A percentile compares a stretch with the other conserved stretches of the same genome.
Conservation (phyloP, 2,329 filamentous ascomycete species). For the Phymatotrichopsis omnivora region DNA sequence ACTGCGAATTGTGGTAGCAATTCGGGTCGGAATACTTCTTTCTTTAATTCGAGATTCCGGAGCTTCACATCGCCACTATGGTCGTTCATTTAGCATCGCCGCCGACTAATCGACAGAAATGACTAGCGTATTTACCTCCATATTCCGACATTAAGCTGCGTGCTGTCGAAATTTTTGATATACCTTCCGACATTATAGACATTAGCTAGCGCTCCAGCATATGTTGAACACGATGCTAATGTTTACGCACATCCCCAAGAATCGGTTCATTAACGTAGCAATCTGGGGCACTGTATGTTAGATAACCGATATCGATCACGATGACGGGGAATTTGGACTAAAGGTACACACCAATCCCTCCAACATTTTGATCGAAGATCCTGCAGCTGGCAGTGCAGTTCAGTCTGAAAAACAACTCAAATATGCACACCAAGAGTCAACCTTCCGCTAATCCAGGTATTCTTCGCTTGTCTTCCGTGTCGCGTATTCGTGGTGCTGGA, state of each 20-base stretch:
- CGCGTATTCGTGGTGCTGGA: too few relatives aligned
- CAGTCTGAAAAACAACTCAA: not conserved
- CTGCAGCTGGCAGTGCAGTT: conserved; percentile 10
- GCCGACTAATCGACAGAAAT: not conserved
- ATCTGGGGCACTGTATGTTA: conserved; percentile 20
- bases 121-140: conserved; percentile 50
- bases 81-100: conserved; percentile 8
- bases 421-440: too few relatives aligned
- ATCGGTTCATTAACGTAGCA: conserved; percentile 93
- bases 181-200: conserved; percentile 26
- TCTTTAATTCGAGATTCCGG: conserved; percentile 78
- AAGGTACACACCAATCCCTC: conserved; percentile 64
- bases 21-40: conserved; percentile 38
- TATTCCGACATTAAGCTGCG: conserved; percentile 95
- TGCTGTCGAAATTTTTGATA: conserved; percentile 97
- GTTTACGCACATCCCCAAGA: conserved; percentile 80
- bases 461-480: too few relatives aligned
- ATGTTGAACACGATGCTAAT: not conserved
- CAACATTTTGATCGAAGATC: conserved; percentile 59
- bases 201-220: too few relatives aligned
- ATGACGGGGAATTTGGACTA: too few relatives aligned
- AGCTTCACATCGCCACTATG: conserved; percentile 82
- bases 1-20: not conserved
- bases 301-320: conserved; percentile 2
- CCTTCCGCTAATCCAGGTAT: too few relatives aligned